Evolutionary conservation across 2,329 filamentous ascomycete species (phyloP), one percentile per base, ranked within the genome.

Genomic region (Colletotrichum incanum): DNA sequence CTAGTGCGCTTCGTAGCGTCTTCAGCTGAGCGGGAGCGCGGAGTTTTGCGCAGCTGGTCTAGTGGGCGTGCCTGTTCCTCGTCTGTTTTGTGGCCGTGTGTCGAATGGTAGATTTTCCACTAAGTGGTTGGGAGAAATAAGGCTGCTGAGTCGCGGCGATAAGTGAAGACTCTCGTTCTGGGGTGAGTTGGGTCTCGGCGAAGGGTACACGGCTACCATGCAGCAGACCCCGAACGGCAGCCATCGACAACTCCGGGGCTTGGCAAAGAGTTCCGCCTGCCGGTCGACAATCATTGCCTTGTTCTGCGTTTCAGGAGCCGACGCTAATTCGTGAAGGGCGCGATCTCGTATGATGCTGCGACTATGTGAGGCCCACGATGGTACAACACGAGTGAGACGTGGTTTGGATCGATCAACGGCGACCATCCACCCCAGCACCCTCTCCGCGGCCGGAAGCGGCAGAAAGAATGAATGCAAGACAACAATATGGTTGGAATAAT

Each of bases 1-100:
- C 54, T 72, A 72, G 65, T 55, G 45, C 43, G 41, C 37, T 6
- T 58, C 43, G 68, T 68, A 58, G 68, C 68, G 65, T 58, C 49
- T 63, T 71, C 58, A 71, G 68, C 68, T 71, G 65, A 68, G 23
- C 37, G 43, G 58, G 43, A 63, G 28, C n/a, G 47, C 28, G 43
- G 54, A 70, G 64, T 37, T 31, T 62, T 31, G 62, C 45, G 45
- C 58, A 61, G 41, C 7, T n/a, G 16, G 23, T 9, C 14, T 23
- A 47, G n/a, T 47, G 8, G 23, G 26, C 20, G 8, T 49, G 47
- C n/a, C 63, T 58, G 23, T 39, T 54, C n/a, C 34, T 61, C 63
- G 41, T 60, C 18, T 52, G 14, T 67, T 20, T 62, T 37, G 11
- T 43, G 43, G 47, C 23, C 37, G 47, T 55, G 39, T 45, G 39